Base-by-base conservation (phyloP, 2,329 filamentous ascomycete genomes). In the Diatrype stigma region DNA sequence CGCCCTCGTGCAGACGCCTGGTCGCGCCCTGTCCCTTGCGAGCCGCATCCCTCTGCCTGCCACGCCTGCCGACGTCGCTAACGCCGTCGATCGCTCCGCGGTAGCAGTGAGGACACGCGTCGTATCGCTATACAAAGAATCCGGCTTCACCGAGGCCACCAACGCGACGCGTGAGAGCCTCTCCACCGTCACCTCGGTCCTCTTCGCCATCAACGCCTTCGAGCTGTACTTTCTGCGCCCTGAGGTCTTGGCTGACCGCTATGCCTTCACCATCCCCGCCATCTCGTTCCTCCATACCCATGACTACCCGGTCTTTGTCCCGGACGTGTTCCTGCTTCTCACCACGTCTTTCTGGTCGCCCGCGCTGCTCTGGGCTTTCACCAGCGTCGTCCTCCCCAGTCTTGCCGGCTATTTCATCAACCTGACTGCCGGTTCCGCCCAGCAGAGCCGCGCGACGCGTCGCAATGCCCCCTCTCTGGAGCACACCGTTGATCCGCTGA, bases 391-490 rank as follows among this genome's bases (percentile, higher is more conserved):
- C 42, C 58, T 93, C 26, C 93, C 93, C 2, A 74, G 85, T 46
- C 55, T 88, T 30, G 76, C 84, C 40, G 90, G 89, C 23, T 97
- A 94, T 74, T 96, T 96, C 68, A 87, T 96, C 80, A 97, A 97
- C 71, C 70, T 96, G 63, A 89, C 85, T 37, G 73, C 76, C 46
- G 79, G 63, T 44, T 11, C 37, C 55, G 55, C 64, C 57, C 62
- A 66, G 59, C 53, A 66, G 61, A 61, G 66, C 42, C 73, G 74
- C 56, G 76, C 70, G 57, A 75, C 67, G 48, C 69, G 74, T 58
- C 77, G 75, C 64, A 65, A 65, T 47, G 66, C 66, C 38, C 58
- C 67, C 48, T 62, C 67, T 44, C 67, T 72, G 37, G 79, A 82
- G 56, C 84, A 86, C 57, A 73, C 77, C 6, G 84, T 93, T 57